phyloP scores from a whole-genome alignment of 75 land plant species.

The Pinus taeda region DNA sequence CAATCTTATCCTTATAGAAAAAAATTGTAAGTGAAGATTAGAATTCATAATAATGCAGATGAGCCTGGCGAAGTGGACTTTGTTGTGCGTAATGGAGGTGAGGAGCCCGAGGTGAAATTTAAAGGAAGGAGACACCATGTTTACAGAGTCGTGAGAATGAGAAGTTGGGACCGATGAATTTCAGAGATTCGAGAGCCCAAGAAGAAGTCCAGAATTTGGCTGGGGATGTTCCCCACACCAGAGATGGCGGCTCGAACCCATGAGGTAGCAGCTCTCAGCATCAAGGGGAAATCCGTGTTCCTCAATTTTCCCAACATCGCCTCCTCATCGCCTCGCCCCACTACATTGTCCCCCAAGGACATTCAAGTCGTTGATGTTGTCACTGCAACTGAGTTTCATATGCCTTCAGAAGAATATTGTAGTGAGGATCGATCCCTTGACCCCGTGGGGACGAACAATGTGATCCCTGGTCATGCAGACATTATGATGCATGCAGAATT shows the following conservation, averaged over 20 bases:
- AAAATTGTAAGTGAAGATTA: no score
- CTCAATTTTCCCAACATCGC: conserved; percentile 34
- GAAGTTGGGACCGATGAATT: conserved; percentile 41
- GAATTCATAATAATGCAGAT: no score
- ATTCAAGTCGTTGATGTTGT: conserved; percentile 29
- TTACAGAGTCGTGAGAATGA: conserved; percentile 31
- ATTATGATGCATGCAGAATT: no score
- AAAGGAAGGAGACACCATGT: conserved; percentile 17
- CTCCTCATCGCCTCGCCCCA: conserved; percentile 15
- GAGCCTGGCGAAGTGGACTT: not conserved
- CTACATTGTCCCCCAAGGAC: conserved; percentile 5
- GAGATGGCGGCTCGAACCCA: conserved; percentile 46
- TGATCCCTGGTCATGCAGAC: no score
- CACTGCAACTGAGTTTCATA: conserved; percentile 14
- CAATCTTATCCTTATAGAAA: no score
- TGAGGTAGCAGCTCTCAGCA: conserved; percentile 37
- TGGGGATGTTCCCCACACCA: conserved; percentile 38
- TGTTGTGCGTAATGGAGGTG: not conserved
- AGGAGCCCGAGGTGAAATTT: not conserved
- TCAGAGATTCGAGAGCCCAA: conserved; percentile 40
- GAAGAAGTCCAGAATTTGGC: conserved; percentile 41
- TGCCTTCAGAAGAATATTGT: not conserved
- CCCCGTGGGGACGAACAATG: no score
- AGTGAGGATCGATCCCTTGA: not conserved
- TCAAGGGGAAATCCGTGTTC: conserved; percentile 21